A percentile compares a stretch with the other conserved stretches of the same genome.
Evolutionary conservation across 139 green algal species (phyloP).

Genomic region (Chlorella sp.): DNA sequence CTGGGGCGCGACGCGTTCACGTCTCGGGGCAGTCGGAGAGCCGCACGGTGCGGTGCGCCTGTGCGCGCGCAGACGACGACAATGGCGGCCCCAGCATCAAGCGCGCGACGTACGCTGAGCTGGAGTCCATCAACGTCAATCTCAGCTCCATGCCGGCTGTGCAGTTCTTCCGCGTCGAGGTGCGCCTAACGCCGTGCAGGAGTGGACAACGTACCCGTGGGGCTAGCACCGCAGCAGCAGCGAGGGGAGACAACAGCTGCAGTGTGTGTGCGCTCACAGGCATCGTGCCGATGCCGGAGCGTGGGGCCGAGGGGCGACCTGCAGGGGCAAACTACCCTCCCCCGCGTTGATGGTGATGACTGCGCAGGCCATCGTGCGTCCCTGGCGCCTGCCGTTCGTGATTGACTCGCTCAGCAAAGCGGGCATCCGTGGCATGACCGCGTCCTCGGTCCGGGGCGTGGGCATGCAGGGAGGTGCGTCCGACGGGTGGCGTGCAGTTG

Average conservation of each 20-base stretch:
- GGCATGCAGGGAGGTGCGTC: constrained; percentile 71
- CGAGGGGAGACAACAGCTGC: too few species aligned
- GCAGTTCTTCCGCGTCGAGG: constrained; percentile 78
- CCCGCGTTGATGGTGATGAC: too few species aligned
- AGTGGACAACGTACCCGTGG: too few species aligned
- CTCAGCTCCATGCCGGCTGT: constrained; percentile 55
- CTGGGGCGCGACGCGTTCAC: neutral
- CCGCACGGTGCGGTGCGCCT: neutral
- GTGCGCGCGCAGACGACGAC: constrained; percentile 7
- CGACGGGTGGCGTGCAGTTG: too few species aligned
- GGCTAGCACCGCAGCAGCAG: too few species aligned
- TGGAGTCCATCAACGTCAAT: constrained; percentile 51
- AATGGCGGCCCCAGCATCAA: constrained; percentile 5
- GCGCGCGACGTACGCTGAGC: constrained; percentile 5
- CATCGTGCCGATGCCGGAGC: too few species aligned
- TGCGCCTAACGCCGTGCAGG: too few species aligned
- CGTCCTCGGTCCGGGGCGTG: constrained; percentile 56
- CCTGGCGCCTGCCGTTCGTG: constrained; percentile 68
- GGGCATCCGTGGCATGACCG: constrained; percentile 79
- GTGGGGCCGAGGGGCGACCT: neutral
- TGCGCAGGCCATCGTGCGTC: constrained; percentile 61
- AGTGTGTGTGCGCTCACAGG: too few species aligned
- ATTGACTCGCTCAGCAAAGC: constrained; percentile 45
- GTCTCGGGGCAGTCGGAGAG: neutral
- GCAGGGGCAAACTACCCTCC: neutral